phyloP scores from a whole-genome alignment of 495 filamentous ascomycete genomes.

The Lasiosphaeria hispida region DNA sequence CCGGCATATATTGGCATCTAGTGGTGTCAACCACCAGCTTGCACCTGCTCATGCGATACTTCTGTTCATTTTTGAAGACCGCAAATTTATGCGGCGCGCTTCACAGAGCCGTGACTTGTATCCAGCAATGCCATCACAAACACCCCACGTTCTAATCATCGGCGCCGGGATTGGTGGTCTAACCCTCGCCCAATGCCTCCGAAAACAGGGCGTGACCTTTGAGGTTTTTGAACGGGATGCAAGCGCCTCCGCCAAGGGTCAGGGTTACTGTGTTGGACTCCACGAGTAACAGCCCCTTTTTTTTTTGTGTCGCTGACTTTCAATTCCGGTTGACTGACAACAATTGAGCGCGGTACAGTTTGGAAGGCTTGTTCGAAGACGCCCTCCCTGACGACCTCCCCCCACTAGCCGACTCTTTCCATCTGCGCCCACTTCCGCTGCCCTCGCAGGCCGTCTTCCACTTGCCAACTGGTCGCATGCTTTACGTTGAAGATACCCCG shows the following conservation, averaged over 20 bases:
- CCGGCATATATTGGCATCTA: no score
- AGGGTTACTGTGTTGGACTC: conserved; percentile 56
- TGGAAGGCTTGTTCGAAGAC: no score
- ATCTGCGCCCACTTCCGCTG: conserved; percentile 44
- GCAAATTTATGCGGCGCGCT: no score
- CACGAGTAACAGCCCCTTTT: conserved; percentile 45
- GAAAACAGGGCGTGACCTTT: conserved; percentile 50
- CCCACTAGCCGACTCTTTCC: conserved; percentile 15
- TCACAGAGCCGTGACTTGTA: no score
- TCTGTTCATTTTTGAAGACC: no score
- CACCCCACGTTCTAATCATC: conserved; percentile 26
- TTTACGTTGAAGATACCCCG: conserved; percentile 23
- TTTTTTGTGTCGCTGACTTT: no score
- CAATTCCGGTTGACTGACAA: no score
- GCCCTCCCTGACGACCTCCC: conserved; percentile 24
- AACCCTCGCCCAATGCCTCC: conserved; percentile 41
- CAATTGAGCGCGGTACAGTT: no score
- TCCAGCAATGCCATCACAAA: not conserved
- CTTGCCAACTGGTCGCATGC: conserved; percentile 4
- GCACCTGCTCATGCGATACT: no score
- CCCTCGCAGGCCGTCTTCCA: conserved; percentile 45
- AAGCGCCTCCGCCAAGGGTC: conserved; percentile 31
- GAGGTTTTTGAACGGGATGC: conserved; percentile 51
- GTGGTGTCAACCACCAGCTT: no score
- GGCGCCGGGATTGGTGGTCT: conserved; percentile 38